These are phyloP conservation scores for Xylaria intraflava DNA, from an alignment of 495 filamentous ascomycete species.

Conservation along the genomic window DNA sequence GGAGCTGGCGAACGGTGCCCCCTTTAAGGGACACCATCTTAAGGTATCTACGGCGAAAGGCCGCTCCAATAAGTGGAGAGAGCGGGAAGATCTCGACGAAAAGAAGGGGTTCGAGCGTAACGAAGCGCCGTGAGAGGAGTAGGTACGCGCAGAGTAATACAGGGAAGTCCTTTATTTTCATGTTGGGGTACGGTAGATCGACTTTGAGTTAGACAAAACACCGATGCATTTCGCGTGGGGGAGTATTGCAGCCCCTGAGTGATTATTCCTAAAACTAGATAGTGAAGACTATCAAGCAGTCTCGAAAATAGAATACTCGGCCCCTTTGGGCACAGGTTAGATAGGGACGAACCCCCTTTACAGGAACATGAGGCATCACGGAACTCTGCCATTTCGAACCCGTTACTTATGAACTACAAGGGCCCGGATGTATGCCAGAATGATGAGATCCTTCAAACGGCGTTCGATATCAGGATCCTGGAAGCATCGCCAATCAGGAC, in stretches of 20 bases:
- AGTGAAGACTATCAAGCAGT: not conserved
- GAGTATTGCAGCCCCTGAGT: not conserved
- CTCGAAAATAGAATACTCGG: not conserved
- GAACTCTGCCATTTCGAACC: no score
- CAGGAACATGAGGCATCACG: no score
- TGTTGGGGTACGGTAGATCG: no score
- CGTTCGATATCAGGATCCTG: no score
- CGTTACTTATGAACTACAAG: no score
- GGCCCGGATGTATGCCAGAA: no score
- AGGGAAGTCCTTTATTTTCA: not conserved
- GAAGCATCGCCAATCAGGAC: no score
- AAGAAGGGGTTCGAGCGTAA: not conserved
- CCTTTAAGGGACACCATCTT: slow-evolving; percentile 13
- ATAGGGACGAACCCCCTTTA: no score
- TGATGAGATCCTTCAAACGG: no score
- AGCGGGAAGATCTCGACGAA: slow-evolving; percentile 14
- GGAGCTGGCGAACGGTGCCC: slow-evolving; percentile 23
- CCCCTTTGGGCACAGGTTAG: not conserved
- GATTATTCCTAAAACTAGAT: not conserved
- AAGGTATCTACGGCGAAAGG: slow-evolving; percentile 20
- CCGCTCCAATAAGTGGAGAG: slow-evolving; percentile 17
- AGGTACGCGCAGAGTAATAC: not conserved
- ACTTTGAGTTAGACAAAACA: not conserved
- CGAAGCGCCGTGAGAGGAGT: not conserved
- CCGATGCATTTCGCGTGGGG: not conserved